Conservation (phyloP, 1,284 basidiomycete species). For the Laetiporus sulphureus region DNA sequence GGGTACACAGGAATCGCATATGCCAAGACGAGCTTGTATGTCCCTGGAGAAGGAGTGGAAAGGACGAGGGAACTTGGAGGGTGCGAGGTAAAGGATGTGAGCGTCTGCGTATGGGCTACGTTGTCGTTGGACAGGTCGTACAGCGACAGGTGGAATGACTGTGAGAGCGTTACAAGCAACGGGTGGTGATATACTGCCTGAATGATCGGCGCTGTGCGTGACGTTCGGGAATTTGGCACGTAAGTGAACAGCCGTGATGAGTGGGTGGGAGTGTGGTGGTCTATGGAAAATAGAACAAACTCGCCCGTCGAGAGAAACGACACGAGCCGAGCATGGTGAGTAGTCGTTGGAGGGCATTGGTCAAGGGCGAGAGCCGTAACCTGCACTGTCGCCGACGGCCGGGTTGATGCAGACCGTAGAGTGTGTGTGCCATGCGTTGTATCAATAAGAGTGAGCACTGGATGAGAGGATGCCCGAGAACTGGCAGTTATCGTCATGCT, state of each 20-base stretch:
- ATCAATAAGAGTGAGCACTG: constrained; percentile 20
- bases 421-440: constrained; percentile 22
- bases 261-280: constrained; percentile 35
- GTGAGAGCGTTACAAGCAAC: constrained; percentile 62
- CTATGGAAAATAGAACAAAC: constrained; percentile 49
- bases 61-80: constrained; percentile 68
- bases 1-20: constrained; percentile 76
- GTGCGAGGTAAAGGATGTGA: constrained; percentile 67
- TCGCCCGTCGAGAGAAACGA: constrained; percentile 65
- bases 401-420: constrained; percentile 24
- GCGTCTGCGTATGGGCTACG: constrained; percentile 51
- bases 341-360: constrained; percentile 49
- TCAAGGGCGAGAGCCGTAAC: constrained; percentile 63
- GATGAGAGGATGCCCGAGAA: constrained; percentile 20
- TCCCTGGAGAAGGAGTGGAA: constrained; percentile 45
- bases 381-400: constrained; percentile 20
- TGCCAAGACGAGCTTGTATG: constrained; percentile 67
- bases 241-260: constrained; percentile 42
- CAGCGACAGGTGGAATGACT: constrained; percentile 57
- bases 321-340: constrained; percentile 38
- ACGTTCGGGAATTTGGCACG: constrained; percentile 33
- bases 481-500: constrained; percentile 33
- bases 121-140: constrained; percentile 53
- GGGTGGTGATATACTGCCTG: constrained; percentile 74
- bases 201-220: constrained; percentile 41